Conservation (phyloP, 2,329 filamentous ascomycete genomes). For the Beauveria brongniartii region DNA sequence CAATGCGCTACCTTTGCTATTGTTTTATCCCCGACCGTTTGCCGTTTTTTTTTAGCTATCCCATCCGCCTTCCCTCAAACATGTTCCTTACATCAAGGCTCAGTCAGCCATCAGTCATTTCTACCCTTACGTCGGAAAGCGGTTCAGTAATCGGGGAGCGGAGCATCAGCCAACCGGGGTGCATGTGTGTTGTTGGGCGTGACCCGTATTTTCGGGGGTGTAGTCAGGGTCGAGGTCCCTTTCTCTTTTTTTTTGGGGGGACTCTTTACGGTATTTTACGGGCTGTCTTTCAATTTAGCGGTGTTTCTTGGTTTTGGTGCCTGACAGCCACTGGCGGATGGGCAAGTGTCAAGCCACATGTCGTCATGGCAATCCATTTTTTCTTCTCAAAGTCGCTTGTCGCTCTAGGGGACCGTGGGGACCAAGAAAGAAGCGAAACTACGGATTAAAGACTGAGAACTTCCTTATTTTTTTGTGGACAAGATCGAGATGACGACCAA, state of each 20-base stretch:
- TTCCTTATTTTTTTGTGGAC: not conserved
- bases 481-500: not conserved
- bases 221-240: not conserved
- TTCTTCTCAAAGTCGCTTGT: not conserved
- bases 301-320: not conserved
- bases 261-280: not conserved
- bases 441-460: not conserved
- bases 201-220: not conserved
- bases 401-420: not conserved
- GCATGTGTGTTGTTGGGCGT: not conserved
- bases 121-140: not conserved
- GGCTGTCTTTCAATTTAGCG: not conserved
- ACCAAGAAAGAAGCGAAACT: not conserved
- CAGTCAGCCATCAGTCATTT: not conserved
- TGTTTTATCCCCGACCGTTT: not conserved
- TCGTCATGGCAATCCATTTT: conserved; percentile 6
- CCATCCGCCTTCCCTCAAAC: not conserved
- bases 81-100: not conserved
- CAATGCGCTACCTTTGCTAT: not conserved
- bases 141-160: not conserved
- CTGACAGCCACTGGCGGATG: not conserved
- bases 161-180: not conserved
- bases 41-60: not conserved
- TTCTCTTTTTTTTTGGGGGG: not conserved
- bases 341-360: conserved; percentile 3